A percentile compares a stretch with the other conserved stretches of the same genome.
phyloP scores from a whole-genome alignment of 73 alveolate genomes.

The Tetrahymena thermophila region DNA sequence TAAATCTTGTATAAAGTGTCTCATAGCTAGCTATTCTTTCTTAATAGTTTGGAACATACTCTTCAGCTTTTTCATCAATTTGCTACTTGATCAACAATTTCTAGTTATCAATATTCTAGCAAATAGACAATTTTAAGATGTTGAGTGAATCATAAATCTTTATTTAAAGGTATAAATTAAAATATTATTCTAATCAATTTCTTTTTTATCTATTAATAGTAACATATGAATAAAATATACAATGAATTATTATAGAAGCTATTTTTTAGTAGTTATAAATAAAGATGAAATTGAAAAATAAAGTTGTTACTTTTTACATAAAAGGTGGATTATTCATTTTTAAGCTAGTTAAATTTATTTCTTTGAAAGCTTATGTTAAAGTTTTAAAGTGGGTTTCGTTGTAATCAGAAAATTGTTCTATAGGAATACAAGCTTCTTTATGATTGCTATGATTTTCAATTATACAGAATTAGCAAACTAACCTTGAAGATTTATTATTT shows the following conservation, averaged over 20 bases:
- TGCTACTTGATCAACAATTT: neutral
- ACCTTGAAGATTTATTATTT: neutral
- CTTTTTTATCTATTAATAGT: too few species aligned
- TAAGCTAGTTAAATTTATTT: neutral
- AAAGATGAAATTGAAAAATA: too few species aligned
- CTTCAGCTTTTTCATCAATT: neutral
- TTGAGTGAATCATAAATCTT: neutral
- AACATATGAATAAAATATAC: too few species aligned
- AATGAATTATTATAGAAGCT: too few species aligned
- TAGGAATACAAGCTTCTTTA: neutral
- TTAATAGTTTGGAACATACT: neutral
- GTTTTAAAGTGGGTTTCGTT: neutral
- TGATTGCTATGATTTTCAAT: neutral
- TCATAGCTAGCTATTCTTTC: neutral
- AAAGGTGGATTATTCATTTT: neutral
- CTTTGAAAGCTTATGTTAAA: neutral
- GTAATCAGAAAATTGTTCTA: neutral
- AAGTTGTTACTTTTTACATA: neutral
- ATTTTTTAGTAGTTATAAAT: too few species aligned
- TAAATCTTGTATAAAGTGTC: neutral
- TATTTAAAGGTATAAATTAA: neutral
- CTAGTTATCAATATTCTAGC: neutral
- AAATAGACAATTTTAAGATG: neutral
- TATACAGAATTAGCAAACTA: neutral
- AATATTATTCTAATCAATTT: neutral